A percentile compares a stretch with the other conserved stretches of the same genome.
These are phyloP conservation scores for Brettanomyces anomalus DNA, from an alignment of 805 yeast species.

Conservation along the genomic window DNA sequence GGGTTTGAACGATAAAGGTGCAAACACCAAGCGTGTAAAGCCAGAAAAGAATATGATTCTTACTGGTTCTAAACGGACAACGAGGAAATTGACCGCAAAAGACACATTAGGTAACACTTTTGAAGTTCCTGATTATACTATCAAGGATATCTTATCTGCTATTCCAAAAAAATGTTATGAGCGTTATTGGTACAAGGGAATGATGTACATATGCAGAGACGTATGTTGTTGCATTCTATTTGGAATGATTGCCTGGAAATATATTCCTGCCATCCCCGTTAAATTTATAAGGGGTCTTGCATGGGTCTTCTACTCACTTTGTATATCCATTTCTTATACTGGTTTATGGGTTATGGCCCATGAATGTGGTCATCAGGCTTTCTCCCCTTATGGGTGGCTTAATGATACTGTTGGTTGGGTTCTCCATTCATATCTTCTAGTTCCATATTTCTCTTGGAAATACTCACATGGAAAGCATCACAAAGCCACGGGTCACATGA, in stretches of 20 bases:
- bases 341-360: slow-evolving; percentile 85
- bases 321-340: slow-evolving; percentile 60
- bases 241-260: slow-evolving; percentile 45
- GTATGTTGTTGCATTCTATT: slow-evolving; percentile 37
- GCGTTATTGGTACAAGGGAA: slow-evolving; percentile 44
- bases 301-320: slow-evolving; percentile 49
- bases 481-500: slow-evolving; percentile 79
- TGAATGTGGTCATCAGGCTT: slow-evolving; percentile 89
- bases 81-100: slow-evolving; percentile 27
- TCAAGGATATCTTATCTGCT: slow-evolving; percentile 62
- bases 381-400: slow-evolving; percentile 60
- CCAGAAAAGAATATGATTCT: too few relatives aligned
- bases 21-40: too few relatives aligned
- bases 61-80: too few relatives aligned
- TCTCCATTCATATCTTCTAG: slow-evolving; percentile 67
- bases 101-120: slow-evolving; percentile 61
- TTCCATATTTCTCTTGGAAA: slow-evolving; percentile 86
- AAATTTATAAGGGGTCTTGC: slow-evolving; percentile 38
- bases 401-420: slow-evolving; percentile 81
- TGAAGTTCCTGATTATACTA: slow-evolving; percentile 65
- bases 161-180: slow-evolving; percentile 73
- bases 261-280: slow-evolving; percentile 42
- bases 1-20: slow-evolving; percentile 14
- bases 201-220: slow-evolving; percentile 64
- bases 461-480: slow-evolving; percentile 80